Percentiles rank a stretch among this genome's conserved stretches.
phyloP scores from a whole-genome alignment of 768 basidiomycete species.

The Kwoniella heveanensis region DNA sequence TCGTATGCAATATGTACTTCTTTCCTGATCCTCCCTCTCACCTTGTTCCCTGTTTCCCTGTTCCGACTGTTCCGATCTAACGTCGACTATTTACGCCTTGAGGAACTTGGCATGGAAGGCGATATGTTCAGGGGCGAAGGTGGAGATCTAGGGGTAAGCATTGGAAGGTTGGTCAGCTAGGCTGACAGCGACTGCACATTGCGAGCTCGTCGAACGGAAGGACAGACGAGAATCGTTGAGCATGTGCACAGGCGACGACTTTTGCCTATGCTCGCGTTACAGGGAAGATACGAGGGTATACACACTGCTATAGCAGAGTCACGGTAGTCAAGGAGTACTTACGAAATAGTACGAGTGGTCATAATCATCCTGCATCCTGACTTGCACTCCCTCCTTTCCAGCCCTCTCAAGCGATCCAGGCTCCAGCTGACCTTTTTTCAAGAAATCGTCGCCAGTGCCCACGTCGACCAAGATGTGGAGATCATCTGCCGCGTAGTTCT shows the following conservation, averaged over 20 bases:
- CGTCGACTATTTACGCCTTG: conserved; percentile 68
- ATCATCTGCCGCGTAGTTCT: conserved; percentile 61
- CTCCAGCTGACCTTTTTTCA: conserved; percentile 80
- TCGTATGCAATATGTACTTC: too few relatives aligned
- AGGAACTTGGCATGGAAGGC: conserved; percentile 88
- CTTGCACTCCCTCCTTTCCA: conserved; percentile 74
- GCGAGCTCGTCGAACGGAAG: too few relatives aligned
- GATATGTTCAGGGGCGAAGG: conserved; percentile 85
- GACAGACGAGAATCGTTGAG: not conserved
- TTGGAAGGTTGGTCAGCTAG: too few relatives aligned
- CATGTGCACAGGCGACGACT: too few relatives aligned
- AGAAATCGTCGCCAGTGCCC: conserved; percentile 69
- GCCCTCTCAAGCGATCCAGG: conserved; percentile 85
- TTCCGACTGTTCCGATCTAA: too few relatives aligned
- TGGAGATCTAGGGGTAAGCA: conserved; percentile 71
- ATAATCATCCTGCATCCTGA: conserved; percentile 78
- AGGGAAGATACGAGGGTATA: too few relatives aligned
- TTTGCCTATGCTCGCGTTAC: too few relatives aligned
- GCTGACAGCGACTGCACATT: too few relatives aligned
- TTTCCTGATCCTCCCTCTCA: not conserved
- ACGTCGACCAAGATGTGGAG: conserved; percentile 85
- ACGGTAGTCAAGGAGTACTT: conserved; percentile 33
- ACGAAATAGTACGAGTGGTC: conserved; percentile 81
- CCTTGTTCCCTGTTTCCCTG: too few relatives aligned
- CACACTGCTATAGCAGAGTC: not conserved